These are phyloP conservation scores for Tuber calosporum DNA, from an alignment of 495 filamentous ascomycete genomes.

Conservation along the genomic window DNA sequence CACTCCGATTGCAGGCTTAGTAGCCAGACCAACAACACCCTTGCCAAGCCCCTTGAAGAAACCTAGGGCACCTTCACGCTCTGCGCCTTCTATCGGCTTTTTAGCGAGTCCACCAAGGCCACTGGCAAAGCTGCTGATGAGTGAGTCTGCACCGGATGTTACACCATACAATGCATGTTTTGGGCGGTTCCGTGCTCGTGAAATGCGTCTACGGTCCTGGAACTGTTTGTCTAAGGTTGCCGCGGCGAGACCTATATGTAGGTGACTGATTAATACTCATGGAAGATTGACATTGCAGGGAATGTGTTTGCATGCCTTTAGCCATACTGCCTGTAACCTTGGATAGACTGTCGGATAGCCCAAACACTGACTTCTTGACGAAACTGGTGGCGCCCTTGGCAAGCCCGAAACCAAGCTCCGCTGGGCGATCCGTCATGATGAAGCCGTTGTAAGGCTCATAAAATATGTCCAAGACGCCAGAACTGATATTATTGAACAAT, in stretches of 20 bases:
- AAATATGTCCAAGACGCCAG: slow-evolving; percentile 93
- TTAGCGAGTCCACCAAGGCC: slow-evolving; percentile 87
- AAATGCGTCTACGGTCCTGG: slow-evolving; percentile 90
- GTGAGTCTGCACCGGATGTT: slow-evolving; percentile 88
- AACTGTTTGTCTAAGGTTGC: slow-evolving; percentile 98
- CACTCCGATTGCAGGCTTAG: slow-evolving; percentile 92
- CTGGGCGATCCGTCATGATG: slow-evolving; percentile 88
- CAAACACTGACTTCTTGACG: slow-evolving; percentile 96
- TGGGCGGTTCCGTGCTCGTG: slow-evolving; percentile 82
- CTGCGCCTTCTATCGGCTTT: slow-evolving; percentile 89
- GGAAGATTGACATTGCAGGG: background rate
- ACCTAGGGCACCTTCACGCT: slow-evolving; percentile 84
- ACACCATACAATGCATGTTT: slow-evolving; percentile 97
- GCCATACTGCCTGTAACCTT: slow-evolving; percentile 95
- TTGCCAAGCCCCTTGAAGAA: slow-evolving; percentile 98
- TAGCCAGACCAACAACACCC: slow-evolving; percentile 82
- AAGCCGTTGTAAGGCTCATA: slow-evolving; percentile 98
- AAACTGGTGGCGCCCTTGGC: slow-evolving; percentile 95
- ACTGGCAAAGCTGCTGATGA: slow-evolving; percentile 82
- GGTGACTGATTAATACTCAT: background rate
- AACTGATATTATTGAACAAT: slow-evolving; percentile 95
- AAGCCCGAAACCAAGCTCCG: slow-evolving; percentile 88
- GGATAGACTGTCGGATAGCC: slow-evolving; percentile 88
- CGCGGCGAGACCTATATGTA: slow-evolving; percentile 57
- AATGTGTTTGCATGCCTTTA: slow-evolving; percentile 52